Evolutionary conservation across 345 rosid genomes (phyloP), one percentile per base, ranked within the genome.

Genomic region (Melaleuca quinquenervia): DNA sequence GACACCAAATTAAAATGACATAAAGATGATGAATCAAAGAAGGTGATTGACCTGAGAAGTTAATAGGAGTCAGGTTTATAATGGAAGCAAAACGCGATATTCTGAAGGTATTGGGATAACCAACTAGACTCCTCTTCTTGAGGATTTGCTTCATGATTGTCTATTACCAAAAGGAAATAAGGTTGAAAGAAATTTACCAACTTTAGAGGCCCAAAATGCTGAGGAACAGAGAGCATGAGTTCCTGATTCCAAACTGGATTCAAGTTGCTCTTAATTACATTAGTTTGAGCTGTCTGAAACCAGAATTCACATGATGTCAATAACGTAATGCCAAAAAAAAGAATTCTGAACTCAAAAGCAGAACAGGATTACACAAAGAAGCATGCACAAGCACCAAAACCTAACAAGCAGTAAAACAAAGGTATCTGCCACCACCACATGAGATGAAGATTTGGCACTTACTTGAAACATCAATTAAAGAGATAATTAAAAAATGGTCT

Each of bases 171-270:
- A 50, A 26, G 29, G 41, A 52, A 54, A 36, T 51, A 26, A 60
- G 60, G 55, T 27, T 44, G 32, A 52, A 45, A 52, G 45, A 51
- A 21, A 64, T 6, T 88, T 91, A 94, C 98, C 96, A 95, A 87
- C 87, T 95, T 95, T 50, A 94, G 87, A 49, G 93, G 89, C 64
- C 94, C 94, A 60, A 75, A 93, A 45, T 91, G 85, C 58, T 91
- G 91, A 80, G 97, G 98, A 89, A 95, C 96, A 6, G 97, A 93
- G 76, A 95, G 92, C 94, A 93, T 93, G 88, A 94, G 97, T 86
- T 93, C 96, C 90, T 95, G 93, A 48, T 95, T 91, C 98, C 98
- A 95, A 14, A 92, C 90, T 44, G 98, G 98, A 85, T 95, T 95
- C 90, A 95, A 89, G 92, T 93, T 94, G 91, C 95, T 94, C 84